These are phyloP conservation scores for Ramaria sp. DNA, from an alignment of 768 basidiomycete genomes.

Conservation along the genomic window DNA sequence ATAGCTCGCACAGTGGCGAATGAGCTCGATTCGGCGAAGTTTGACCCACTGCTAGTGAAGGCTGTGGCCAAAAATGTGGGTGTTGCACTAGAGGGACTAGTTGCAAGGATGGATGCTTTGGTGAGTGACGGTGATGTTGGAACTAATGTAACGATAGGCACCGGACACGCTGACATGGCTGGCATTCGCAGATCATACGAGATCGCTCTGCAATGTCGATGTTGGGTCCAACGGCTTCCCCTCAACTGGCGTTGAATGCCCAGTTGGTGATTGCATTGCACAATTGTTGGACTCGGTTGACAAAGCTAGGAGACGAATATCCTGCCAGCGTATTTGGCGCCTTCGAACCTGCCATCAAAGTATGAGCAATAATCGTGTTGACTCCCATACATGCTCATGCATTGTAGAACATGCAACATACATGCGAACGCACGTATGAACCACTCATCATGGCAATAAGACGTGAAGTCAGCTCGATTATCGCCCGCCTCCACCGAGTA, in stretches of 20 bases:
- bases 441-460: conserved; percentile 60
- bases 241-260: conserved; percentile 70
- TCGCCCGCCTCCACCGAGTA: conserved; percentile 75
- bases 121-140: conserved; percentile 32
- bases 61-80: conserved; percentile 68
- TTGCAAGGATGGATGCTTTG: conserved; percentile 53
- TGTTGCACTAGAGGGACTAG: conserved; percentile 57
- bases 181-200: conserved; percentile 41
- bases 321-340: conserved; percentile 43
- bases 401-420: conserved; percentile 36
- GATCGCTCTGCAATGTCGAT: conserved; percentile 74
- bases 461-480: conserved; percentile 69
- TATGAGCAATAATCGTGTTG: conserved; percentile 22
- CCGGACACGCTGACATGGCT: conserved; percentile 3
- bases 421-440: conserved; percentile 49
- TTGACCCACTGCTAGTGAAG: conserved; percentile 80
- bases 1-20: conserved; percentile 74
- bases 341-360: conserved; percentile 49
- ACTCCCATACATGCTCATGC: background rate
- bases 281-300: conserved; percentile 59
- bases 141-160: background rate
- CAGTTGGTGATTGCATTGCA: conserved; percentile 73
- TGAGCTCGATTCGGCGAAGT: conserved; percentile 86
- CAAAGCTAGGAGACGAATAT: conserved; percentile 60
- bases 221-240: conserved; percentile 65